These are phyloP conservation scores for Setomelanomma holmii DNA, from an alignment of 2,329 filamentous ascomycete genomes.

Conservation along the genomic window DNA sequence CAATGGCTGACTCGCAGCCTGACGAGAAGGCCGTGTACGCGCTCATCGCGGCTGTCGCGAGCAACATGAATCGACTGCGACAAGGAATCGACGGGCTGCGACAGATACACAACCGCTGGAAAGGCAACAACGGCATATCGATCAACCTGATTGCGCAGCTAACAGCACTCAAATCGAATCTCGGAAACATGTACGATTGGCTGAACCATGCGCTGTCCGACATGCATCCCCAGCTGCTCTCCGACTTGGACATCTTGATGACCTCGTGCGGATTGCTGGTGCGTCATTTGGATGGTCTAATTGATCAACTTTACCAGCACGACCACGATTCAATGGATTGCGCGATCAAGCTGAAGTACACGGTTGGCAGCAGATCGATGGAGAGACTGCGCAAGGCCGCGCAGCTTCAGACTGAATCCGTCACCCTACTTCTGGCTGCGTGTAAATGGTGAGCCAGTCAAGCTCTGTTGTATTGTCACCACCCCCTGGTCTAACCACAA, in stretches of 20 bases:
- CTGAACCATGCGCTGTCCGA: constrained; percentile 42
- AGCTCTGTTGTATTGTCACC: not conserved
- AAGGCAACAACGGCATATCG: constrained; percentile 35
- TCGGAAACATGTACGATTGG: constrained; percentile 45
- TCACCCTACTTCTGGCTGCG: constrained; percentile 39
- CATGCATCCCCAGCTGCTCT: constrained; percentile 45
- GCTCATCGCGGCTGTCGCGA: constrained; percentile 35
- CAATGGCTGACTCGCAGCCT: constrained; percentile 31
- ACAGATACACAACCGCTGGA: constrained; percentile 45
- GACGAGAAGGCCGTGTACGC: constrained; percentile 40
- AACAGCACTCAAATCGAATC: constrained; percentile 42
- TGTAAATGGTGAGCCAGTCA: constrained; percentile 35
- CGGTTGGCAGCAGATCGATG: constrained; percentile 41
- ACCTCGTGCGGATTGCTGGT: constrained; percentile 39
- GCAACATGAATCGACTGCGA: constrained; percentile 41
- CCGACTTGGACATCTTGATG: constrained; percentile 43
- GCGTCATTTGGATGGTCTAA: constrained; percentile 36
- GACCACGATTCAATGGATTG: constrained; percentile 42
- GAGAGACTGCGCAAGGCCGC: constrained; percentile 39
- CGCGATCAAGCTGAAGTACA: constrained; percentile 42
- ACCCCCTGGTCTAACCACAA: constrained; percentile 23
- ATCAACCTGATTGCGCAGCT: constrained; percentile 48
- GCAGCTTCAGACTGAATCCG: constrained; percentile 43
- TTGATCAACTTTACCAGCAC: constrained; percentile 34
- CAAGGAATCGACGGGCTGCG: constrained; percentile 41